A percentile compares a stretch with the other conserved stretches of the same genome.
Evolutionary conservation across 257 asterid genomes (phyloP).

Genomic region (Fraxinus cuspidata): DNA sequence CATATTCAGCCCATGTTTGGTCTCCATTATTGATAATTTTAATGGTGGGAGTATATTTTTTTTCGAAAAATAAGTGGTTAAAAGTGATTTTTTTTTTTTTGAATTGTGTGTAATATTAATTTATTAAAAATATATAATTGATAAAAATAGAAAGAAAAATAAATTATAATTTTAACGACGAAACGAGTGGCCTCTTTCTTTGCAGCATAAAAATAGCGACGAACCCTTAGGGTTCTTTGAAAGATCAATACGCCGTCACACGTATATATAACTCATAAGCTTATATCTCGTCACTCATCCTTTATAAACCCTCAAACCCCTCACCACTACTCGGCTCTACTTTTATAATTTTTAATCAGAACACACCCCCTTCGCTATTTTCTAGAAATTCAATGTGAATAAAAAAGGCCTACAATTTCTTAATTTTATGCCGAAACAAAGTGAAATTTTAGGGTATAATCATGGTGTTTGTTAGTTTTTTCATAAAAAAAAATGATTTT

Average conservation of each 20-base stretch:
- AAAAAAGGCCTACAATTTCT: slow-evolving; percentile 28
- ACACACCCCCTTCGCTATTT: slow-evolving; percentile 15
- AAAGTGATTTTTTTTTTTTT: no score
- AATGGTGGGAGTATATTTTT: no score
- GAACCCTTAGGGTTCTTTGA: slow-evolving; percentile 86
- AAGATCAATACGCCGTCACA: slow-evolving; percentile 72
- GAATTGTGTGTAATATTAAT: no score
- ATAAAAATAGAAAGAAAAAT: no score
- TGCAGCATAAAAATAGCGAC: slow-evolving; percentile 38
- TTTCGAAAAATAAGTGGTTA: no score
- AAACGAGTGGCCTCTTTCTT: neutral
- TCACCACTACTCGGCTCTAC: slow-evolving; percentile 23
- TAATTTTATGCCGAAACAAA: slow-evolving; percentile 26
- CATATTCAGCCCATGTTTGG: no score
- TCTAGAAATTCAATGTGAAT: slow-evolving; percentile 32
- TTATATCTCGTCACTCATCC: slow-evolving; percentile 26
- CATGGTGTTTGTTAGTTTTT: slow-evolving; percentile 28
- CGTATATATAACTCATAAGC: slow-evolving; percentile 29
- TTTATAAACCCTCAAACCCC: slow-evolving; percentile 28
- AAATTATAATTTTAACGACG: no score
- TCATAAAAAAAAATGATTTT: slow-evolving; percentile 25
- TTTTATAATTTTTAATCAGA: neutral
- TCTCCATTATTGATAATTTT: no score
- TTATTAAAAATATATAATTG: no score
- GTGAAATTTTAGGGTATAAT: slow-evolving; percentile 31